Evolutionary conservation across 2,329 filamentous ascomycete genomes (phyloP), one percentile per base, ranked within the genome.

Genomic region (Fusarium longipes): DNA sequence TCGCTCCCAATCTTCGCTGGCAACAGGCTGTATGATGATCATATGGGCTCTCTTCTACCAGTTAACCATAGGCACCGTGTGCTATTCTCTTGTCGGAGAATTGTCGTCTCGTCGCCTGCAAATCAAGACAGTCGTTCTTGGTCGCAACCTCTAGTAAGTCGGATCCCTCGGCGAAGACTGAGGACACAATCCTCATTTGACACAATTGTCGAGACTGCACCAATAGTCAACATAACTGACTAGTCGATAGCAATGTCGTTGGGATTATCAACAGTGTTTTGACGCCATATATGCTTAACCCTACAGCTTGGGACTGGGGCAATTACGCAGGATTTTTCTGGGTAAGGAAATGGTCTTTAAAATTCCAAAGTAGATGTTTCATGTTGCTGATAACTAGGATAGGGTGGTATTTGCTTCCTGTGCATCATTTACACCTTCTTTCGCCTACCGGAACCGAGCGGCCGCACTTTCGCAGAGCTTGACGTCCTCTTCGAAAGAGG

Each of bases 211-310:
- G 24, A 29, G 6, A 30, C 25, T 11, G 3, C 35, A 17, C 33
- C 49, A 36, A 50, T 27, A 38, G 44, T 61, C 43, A 22, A 22
- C 25, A 44, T 52, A 24, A 50, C 68, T 73, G 57, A 72, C 57
- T 25, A 25, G 67, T 44, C 68, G 55, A 47, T 47, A 87, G 86
- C 83, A 94, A 96, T 73, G 82, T 97, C 49, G 91, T 94, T 40
- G 90, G 87, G 66, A 97, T 97, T 69, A 80, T 97, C 72, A 92
- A 89, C 75, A 90, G 88, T 49, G 90, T 97, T 6, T 79, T 97
- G 38, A 96, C 93, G 0, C 93, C 93, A 0, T 97, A 96, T 80
- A 97, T 97, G 93, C 85, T 97, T 39, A 97, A 97, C 80, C 93
- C 93, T 0, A 85, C 83, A 2, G 91, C 88, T 1, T 97, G 94